These are phyloP conservation scores for Clonostachys byssicola DNA, from an alignment of 2,329 filamentous ascomycete species.

Conservation along the genomic window DNA sequence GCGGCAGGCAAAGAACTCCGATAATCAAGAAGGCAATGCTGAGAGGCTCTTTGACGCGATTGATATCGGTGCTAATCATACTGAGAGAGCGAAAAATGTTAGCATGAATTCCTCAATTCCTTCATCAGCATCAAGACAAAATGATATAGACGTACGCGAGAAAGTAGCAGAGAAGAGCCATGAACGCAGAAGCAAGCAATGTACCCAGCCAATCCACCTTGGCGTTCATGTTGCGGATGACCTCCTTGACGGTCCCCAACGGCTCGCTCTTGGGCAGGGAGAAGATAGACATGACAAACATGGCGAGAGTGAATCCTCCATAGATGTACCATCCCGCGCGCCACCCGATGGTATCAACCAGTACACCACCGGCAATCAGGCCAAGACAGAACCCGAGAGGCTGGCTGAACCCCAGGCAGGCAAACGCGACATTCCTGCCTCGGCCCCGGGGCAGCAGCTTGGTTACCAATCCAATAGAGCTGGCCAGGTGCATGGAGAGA, in stretches of 20 bases:
- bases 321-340: constrained; percentile 38
- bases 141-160: constrained; percentile 36
- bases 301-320: constrained; percentile 23
- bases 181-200: constrained; percentile 34
- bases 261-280: constrained; percentile 17
- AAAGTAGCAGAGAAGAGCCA: constrained; percentile 47
- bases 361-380: constrained; percentile 41
- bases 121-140: background rate
- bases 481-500: constrained; percentile 25
- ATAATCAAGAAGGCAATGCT: constrained; percentile 41
- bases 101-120: background rate
- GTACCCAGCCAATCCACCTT: constrained; percentile 54
- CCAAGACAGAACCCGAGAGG: constrained; percentile 46
- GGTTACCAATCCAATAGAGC: constrained; percentile 26
- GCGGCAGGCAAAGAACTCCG: constrained; percentile 33
- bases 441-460: constrained; percentile 20
- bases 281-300: constrained; percentile 28
- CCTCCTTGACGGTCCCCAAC: constrained; percentile 6
- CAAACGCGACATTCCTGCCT: constrained; percentile 32
- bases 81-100: constrained; percentile 6
- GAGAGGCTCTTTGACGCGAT: constrained; percentile 31
- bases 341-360: constrained; percentile 43
- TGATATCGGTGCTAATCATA: constrained; percentile 27
- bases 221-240: constrained; percentile 12
- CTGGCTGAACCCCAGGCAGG: constrained; percentile 37